Evolutionary conservation across 257 asterid genomes (phyloP), one percentile per base, ranked within the genome.

Genomic region (Buddleja alternifolia): DNA sequence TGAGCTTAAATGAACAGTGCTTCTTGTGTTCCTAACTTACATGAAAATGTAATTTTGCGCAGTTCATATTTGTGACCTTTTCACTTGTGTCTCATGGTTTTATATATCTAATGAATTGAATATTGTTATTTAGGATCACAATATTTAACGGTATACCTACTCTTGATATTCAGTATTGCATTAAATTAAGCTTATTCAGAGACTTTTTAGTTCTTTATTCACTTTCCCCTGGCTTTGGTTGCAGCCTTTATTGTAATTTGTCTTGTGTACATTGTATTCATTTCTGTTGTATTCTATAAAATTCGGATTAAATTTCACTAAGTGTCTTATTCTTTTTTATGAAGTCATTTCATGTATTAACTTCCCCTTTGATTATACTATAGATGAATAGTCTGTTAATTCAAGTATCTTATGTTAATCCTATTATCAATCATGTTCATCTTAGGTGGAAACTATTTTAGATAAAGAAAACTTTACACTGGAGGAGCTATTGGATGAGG

Each of bases 401-500:
- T 46, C 53, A 53, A 32, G 44, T 69, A 25, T 48, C 1, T 8
- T 23, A 55, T 60, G 19, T 60, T 24, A 42, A 23, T 53, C 15
- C 62, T 21, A 60, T 40, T 56, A 21, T 54, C 52, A 65, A 67
- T 75, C 54, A 23, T 69, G 50, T 61, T 8, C 39, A 66, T 80
- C 67, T 83, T 84, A 93, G 98, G 95, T 93, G 90, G 98, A 90
- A 78, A 51, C 92, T 15, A 78, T 93, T 71, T 77, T 93, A 71
- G 98, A 93, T 65, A 93, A 88, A 75, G 96, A 90, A 54, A 85
- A 77, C 52, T 85, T 83, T 58, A 84, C 95, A 5, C 62, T 90
- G 78, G 93, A 86, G 75, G 98, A 93, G 77, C 87, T 90, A 75
- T 70, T 93, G 85, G 98, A 90, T 14, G 98, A 93, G 84, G 97